Percentiles rank a stretch among this genome's conserved stretches.
These are phyloP conservation scores for Scheffersomyces stipitis DNA, from an alignment of 805 yeast species.

Conservation along the genomic window DNA sequence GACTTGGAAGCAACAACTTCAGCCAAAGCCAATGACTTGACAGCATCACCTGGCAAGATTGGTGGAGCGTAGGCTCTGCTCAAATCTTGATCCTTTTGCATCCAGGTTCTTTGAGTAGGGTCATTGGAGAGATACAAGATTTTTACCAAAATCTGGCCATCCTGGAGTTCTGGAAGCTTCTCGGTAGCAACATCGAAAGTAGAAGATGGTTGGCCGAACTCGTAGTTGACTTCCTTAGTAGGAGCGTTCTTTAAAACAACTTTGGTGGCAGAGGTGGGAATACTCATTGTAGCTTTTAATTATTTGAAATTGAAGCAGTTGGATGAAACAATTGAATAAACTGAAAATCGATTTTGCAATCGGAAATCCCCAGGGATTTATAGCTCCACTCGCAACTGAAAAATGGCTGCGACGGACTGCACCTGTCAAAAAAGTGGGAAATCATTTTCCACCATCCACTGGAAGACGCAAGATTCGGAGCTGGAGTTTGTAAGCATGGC, in stretches of 20 bases:
- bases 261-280: conserved; percentile 13
- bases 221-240: conserved; percentile 15
- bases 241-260: conserved; percentile 24
- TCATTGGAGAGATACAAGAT: conserved; percentile 52
- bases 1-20: conserved; percentile 49
- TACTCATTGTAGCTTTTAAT: too few species aligned
- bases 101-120: conserved; percentile 64
- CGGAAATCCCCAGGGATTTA: too few species aligned
- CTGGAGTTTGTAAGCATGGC: too few species aligned
- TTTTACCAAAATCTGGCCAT: conserved; percentile 47
- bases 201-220: conserved; percentile 21
- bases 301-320: too few species aligned
- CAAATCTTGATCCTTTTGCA: conserved; percentile 33
- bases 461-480: too few species aligned
- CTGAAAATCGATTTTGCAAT: too few species aligned
- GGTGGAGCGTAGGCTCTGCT: conserved; percentile 36
- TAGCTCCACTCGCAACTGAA: too few species aligned
- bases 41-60: conserved; percentile 42
- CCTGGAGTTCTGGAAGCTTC: conserved; percentile 19
- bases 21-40: conserved; percentile 48
- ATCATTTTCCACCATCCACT: too few species aligned
- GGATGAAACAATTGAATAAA: too few species aligned
- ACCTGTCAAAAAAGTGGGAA: too few species aligned
- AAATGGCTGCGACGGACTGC: too few species aligned
- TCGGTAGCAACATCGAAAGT: conserved; percentile 22